Percentiles rank a stretch among this genome's conserved stretches.
These are phyloP conservation scores for Globisporangium orthogonon DNA, from an alignment of 352 stramenopile genomes.

Conservation along the genomic window DNA sequence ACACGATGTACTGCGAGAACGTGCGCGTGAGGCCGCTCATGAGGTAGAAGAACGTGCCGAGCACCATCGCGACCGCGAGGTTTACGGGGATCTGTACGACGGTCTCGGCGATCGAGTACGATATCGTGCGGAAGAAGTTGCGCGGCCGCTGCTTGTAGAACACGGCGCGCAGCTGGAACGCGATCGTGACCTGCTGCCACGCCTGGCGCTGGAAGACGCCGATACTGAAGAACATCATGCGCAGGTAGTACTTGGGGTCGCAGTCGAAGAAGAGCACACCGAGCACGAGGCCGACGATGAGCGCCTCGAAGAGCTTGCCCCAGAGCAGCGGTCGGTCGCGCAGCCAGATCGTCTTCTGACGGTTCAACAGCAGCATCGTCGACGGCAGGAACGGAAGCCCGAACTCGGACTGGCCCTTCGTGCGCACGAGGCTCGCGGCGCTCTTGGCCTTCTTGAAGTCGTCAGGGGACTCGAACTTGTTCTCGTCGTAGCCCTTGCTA, in stretches of 20 bases:
- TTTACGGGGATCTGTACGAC: constrained; percentile 10
- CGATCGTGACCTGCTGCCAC: constrained; percentile 59
- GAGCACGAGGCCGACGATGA: constrained; percentile 67
- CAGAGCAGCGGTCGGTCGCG: constrained; percentile 32
- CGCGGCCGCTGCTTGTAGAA: constrained; percentile 84
- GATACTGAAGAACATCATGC: constrained; percentile 44
- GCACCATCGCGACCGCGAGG: constrained; percentile 4
- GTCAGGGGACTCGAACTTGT: too few species aligned
- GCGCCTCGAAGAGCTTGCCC: constrained; percentile 33
- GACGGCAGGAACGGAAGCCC: constrained; percentile 17
- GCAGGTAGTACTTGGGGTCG: constrained; percentile 39
- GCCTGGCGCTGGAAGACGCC: constrained; percentile 45
- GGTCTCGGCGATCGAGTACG: constrained; percentile 50
- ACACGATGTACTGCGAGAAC: constrained; percentile 39
- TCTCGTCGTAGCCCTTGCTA: constrained; percentile 3
- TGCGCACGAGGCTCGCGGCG: background rate
- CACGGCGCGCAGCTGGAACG: constrained; percentile 64
- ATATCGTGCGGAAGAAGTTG: constrained; percentile 79
- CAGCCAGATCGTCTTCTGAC: constrained; percentile 43
- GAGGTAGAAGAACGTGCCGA: constrained; percentile 34
- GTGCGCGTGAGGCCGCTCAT: constrained; percentile 53
- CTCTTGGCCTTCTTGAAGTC: too few species aligned
- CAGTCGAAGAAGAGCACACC: constrained; percentile 46
- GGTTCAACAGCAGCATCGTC: constrained; percentile 24
- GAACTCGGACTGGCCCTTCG: constrained; percentile 5